Conservation (phyloP, 257 asterid species). For the Cinchona pubescens region DNA sequence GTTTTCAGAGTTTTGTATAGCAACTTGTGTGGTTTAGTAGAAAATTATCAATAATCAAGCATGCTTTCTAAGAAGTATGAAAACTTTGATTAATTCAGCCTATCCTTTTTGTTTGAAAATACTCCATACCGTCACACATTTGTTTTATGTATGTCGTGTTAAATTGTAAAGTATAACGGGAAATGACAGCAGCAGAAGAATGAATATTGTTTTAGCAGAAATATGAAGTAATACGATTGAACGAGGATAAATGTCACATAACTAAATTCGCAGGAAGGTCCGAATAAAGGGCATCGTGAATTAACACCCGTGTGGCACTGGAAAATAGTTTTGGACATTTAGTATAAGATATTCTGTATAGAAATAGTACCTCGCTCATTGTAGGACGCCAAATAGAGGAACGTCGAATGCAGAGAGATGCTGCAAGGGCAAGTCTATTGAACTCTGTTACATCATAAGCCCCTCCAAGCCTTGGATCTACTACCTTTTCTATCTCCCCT, state of each 20-base stretch:
- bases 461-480: conserved; percentile 72
- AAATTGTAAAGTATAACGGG: no score
- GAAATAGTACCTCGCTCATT: conserved; percentile 67
- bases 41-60: neutral
- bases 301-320: no score
- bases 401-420: conserved; percentile 86
- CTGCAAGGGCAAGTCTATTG: conserved; percentile 64
- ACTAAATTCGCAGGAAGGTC: no score
- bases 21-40: conserved; percentile 1
- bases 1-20: neutral
- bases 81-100: neutral
- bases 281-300: no score
- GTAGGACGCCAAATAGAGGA: conserved; percentile 90
- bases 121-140: neutral
- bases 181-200: neutral
- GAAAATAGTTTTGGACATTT: no score
- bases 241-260: no score
- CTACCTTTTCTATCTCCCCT: conserved; percentile 59
- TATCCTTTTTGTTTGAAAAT: neutral
- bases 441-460: conserved; percentile 53
- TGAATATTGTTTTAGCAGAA: neutral
- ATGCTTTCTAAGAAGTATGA: neutral
- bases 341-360: no score
- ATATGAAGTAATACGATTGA: neutral
- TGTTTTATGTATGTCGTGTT: neutral